Evolutionary conservation across 257 asterid genomes (phyloP).

Genomic region (Lycium barbarum): DNA sequence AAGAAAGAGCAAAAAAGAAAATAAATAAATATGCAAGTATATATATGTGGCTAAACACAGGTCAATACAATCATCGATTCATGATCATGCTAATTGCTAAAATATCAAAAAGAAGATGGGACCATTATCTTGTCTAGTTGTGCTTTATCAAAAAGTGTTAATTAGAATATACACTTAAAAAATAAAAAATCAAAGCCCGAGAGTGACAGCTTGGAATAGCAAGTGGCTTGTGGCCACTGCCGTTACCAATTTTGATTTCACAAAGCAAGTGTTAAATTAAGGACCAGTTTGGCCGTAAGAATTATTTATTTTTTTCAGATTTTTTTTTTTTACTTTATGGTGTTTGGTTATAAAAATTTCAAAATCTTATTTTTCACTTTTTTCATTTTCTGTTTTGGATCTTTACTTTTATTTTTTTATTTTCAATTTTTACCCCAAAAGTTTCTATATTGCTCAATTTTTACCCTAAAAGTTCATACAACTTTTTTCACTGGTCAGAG

Average conservation of each 20-base stretch:
- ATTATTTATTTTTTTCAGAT: too few species aligned
- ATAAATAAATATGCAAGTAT: background rate
- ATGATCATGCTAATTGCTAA: conserved; percentile 40
- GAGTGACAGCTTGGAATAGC: conserved; percentile 26
- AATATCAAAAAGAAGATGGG: conserved; percentile 37
- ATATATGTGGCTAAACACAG: conserved; percentile 43
- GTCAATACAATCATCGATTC: conserved; percentile 76
- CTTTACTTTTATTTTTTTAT: too few species aligned
- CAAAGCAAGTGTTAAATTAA: background rate
- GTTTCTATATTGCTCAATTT: too few species aligned
- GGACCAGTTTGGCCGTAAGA: too few species aligned
- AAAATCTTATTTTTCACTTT: too few species aligned
- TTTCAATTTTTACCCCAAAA: too few species aligned
- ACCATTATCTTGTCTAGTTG: conserved; percentile 50
- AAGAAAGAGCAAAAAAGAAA: background rate
- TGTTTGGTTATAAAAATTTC: too few species aligned
- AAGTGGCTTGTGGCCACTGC: background rate
- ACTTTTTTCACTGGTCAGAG: too few species aligned
- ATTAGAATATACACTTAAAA: conserved; percentile 12
- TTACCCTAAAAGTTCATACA: too few species aligned
- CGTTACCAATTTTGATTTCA: background rate
- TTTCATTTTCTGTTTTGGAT: too few species aligned
- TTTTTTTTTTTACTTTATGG: too few species aligned
- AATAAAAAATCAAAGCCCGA: conserved; percentile 18
- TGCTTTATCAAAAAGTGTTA: conserved; percentile 50